Evolutionary conservation across 2,329 filamentous ascomycete species (phyloP), one percentile per base, ranked within the genome.

Genomic region (Dryadomyces sulphureus): DNA sequence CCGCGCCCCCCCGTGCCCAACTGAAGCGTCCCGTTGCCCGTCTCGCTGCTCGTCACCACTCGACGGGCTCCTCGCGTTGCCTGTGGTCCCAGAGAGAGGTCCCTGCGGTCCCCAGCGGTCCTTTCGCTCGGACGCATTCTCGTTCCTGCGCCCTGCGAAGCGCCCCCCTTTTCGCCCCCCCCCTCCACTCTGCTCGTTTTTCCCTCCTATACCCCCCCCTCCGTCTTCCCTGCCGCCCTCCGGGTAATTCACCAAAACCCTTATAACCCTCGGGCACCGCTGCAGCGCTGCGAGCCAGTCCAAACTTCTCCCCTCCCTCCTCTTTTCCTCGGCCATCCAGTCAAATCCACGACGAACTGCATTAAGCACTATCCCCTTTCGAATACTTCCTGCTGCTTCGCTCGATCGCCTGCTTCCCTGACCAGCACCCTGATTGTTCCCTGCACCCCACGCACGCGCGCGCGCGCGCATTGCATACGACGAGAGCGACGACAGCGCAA

Each of bases 281-380:
- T 60, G 59, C 58, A 60, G 55, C 53, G 43, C 25, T 34, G 32
- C 38, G 42, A 41, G 21, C 44, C 38, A 41, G 19, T 46, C 45
- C 34, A n/a, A 17, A 24, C 39, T 38, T 45, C 35, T 30, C 43
- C 43, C 43, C 43, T 45, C 43, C 43, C 43, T 45, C 43, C 43
- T 45, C 35, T 35, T 21, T 17, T 32, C 43, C 6, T 47, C 39
- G 46, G 45, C 48, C 45, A 43, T 41, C 47, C 52, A 48, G 55
- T 60, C 57, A 58, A 58, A 60, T 58, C 56, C 58, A 55, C 59
- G 57, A 50, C 56, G 50, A 54, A 58, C 56, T 47, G 48, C 48
- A 47, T 41, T 43, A 38, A 34, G 35, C 44, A 43, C 44, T 44
- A 38, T 17, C 34, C 38, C 36, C 20, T 34, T 46, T 32, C 40